Evolutionary conservation across 345 rosid genomes (phyloP).

Genomic region (Punica granatum): DNA sequence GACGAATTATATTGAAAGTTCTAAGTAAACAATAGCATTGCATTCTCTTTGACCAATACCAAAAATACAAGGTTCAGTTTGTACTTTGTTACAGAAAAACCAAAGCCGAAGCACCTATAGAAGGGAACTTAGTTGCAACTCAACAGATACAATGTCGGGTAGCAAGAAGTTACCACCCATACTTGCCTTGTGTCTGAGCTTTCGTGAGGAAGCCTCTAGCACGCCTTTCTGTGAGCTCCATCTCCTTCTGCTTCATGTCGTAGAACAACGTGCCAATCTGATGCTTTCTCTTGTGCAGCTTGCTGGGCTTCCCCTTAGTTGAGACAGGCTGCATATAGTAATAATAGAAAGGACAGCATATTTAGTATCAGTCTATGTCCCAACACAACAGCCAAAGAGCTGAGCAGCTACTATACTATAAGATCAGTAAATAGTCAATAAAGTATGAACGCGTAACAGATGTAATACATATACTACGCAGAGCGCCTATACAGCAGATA

Average conservation of each 20-base stretch:
- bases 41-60: background rate
- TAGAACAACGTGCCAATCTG: constrained; percentile 67
- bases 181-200: constrained; percentile 87
- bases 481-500: background rate
- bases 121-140: background rate
- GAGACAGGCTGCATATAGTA: constrained; percentile 57
- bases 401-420: background rate
- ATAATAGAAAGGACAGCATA: background rate
- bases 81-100: background rate
- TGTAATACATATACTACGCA: no score
- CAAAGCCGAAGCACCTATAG: background rate
- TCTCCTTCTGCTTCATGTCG: constrained; percentile 89
- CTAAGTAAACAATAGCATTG: background rate
- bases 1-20: background rate
- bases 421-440: background rate
- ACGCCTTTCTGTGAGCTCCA: constrained; percentile 75
- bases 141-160: background rate
- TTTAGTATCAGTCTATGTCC: background rate
- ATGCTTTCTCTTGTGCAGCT: constrained; percentile 98
- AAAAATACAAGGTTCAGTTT: background rate
- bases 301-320: constrained; percentile 72
- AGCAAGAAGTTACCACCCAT: constrained; percentile 64
- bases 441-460: no score
- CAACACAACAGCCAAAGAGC: background rate
- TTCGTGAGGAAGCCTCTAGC: constrained; percentile 76